phyloP scores from a whole-genome alignment of 192 early-diverging fungal genomes.

The Dispira parvispora region DNA sequence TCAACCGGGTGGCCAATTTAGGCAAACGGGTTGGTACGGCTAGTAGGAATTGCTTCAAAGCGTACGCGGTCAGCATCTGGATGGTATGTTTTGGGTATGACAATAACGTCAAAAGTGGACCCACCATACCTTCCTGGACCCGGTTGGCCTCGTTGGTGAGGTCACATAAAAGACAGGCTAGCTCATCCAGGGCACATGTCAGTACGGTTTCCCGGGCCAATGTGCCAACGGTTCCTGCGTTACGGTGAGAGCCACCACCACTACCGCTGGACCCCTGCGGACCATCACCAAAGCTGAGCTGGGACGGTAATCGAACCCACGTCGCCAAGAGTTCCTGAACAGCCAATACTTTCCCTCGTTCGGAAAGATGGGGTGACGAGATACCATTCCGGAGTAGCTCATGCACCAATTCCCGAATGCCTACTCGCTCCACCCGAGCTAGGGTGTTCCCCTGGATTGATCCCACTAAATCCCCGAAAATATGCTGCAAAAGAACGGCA shows the following conservation, averaged over 20 bases:
- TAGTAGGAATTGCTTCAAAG: constrained; percentile 45
- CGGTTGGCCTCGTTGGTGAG: constrained; percentile 30
- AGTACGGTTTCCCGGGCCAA: constrained; percentile 37
- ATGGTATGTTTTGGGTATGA: constrained; percentile 50
- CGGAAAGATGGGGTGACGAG: constrained; percentile 54
- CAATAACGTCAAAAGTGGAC: constrained; percentile 52
- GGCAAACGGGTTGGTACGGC: constrained; percentile 46
- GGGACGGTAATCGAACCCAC: constrained; percentile 32
- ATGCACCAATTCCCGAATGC: constrained; percentile 37
- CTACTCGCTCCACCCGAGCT: constrained; percentile 35
- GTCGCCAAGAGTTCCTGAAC: constrained; percentile 38
- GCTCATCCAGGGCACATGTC: constrained; percentile 53
- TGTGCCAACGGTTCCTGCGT: constrained; percentile 11
- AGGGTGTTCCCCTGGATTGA: constrained; percentile 29
- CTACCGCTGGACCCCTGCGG: neutral
- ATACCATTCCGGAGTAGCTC: constrained; percentile 59
- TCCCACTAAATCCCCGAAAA: constrained; percentile 38
- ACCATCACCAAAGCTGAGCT: neutral
- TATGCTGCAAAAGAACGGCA: constrained; percentile 40
- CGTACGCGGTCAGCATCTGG: constrained; percentile 54
- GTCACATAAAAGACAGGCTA: constrained; percentile 52
- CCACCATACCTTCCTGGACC: constrained; percentile 37
- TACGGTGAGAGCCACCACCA: neutral
- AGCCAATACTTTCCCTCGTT: constrained; percentile 54
- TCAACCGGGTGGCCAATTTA: constrained; percentile 40